Evolutionary conservation across 495 filamentous ascomycete genomes (phyloP).

Genomic region (Xylaria sp.): DNA sequence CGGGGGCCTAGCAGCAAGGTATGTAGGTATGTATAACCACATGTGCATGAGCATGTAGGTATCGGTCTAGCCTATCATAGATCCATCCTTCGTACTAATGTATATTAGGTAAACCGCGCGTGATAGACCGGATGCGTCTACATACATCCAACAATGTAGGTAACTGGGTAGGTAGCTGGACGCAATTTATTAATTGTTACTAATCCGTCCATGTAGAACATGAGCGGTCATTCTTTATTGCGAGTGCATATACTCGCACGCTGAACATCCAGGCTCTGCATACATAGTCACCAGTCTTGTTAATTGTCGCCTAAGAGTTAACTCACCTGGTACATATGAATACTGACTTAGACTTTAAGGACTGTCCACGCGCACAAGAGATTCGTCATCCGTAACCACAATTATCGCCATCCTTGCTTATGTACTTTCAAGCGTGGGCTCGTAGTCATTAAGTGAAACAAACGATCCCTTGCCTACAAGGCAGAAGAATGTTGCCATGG

Average conservation of each 20-base stretch:
- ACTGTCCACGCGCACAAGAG: neutral
- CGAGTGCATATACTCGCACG: neutral
- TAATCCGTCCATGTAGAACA: neutral
- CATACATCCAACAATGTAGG: too few relatives aligned
- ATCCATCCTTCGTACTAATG: neutral
- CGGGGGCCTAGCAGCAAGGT: too few relatives aligned
- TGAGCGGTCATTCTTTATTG: neutral
- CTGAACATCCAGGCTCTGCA: neutral
- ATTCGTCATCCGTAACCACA: neutral
- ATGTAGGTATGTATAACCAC: neutral
- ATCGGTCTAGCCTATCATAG: neutral
- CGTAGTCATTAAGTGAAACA: neutral
- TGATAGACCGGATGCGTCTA: neutral
- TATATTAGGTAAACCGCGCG: neutral
- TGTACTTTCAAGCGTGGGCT: neutral
- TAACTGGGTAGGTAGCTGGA: too few relatives aligned
- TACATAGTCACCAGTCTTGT: too few relatives aligned
- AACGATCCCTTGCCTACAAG: conserved; percentile 3
- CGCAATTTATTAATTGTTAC: neutral
- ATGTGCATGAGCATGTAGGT: neutral
- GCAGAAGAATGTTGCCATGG: conserved; percentile 9
- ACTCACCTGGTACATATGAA: too few relatives aligned
- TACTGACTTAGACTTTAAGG: neutral
- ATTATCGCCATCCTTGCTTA: neutral
- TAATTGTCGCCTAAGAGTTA: too few relatives aligned